Base-by-base conservation (phyloP, 192 early-diverging fungal genomes). In the Coemansia sp. region DNA sequence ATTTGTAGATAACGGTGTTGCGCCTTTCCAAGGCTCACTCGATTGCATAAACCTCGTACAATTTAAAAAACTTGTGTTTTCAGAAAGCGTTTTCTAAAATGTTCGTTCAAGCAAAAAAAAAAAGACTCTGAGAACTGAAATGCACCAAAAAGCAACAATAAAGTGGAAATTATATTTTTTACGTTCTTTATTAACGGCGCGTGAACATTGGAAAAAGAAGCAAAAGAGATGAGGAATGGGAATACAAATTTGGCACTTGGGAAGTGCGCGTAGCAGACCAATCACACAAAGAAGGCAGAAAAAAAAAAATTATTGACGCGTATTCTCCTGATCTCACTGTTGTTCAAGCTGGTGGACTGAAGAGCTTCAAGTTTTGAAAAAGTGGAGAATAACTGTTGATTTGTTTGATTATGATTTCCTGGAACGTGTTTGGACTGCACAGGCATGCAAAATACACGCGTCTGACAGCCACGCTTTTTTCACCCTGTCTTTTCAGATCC, bases 21-120 rank as follows among this genome's bases (percentile, higher is more conserved):
- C 51, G 61, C 61, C 54, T 63, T 63, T 51, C 30, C 52, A 33
- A 22, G 54, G 64, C 64, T 65, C 64, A 39, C 64, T 65, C 9
- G 64, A 65, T 55, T 65, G 64, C 64, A 65, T 65, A 25, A 11
- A 25, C 30, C 54, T 25, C 24, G 54, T 30, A 25, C 7, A 54
- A 25, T 29, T 56, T 25, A 30, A n/a, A 4, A 53, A 20, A 0
- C 5, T 8, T 54, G 6, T 21, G 22, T 46, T 46, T 46, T 17
- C 11, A 0, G 39, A 46, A 17, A 14, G 17, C 17, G 0, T 46
- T 6, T 46, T n/a, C n/a, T n/a, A n/a, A 17, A 17, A 46, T 46
- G 39, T 17, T 17, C 39, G 11, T 17, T 46, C 11, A 17, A 46
- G 39, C 17, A 1, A 14, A 46, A 46, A 46, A 46, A 17, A 1